Evolutionary conservation across 441 rosid genomes (phyloP).

Genomic region (Raphanus hybrid): DNA sequence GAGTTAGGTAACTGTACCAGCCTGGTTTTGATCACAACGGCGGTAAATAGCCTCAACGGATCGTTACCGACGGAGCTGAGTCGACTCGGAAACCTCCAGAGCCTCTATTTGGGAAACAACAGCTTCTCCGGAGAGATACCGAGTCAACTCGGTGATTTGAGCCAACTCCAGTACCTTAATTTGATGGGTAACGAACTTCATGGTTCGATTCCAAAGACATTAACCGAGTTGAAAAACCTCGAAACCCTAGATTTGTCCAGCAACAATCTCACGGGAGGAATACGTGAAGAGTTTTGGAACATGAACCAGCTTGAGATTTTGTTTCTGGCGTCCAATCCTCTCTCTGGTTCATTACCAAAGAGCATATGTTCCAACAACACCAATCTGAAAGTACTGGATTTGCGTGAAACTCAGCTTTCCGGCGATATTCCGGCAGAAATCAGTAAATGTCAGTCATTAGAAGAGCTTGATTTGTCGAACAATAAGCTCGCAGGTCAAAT

Average conservation of each 20-base stretch:
- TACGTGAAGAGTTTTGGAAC: slow-evolving; percentile 3
- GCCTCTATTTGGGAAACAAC: neutral
- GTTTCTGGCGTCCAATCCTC: neutral
- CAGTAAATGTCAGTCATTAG: neutral
- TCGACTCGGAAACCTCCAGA: neutral
- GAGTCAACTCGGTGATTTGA: slow-evolving; percentile 3
- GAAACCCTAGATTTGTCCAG: neutral
- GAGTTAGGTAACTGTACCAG: neutral
- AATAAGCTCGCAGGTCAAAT: neutral
- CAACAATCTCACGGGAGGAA: slow-evolving; percentile 2
- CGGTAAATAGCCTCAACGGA: neutral
- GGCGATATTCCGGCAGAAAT: neutral
- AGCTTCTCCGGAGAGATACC: slow-evolving; percentile 6
- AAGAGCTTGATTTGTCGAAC: neutral
- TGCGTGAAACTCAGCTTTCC: neutral
- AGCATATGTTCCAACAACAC: neutral
- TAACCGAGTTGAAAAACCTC: neutral
- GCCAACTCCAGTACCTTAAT: neutral
- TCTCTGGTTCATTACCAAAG: slow-evolving; percentile 5
- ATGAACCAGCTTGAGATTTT: neutral
- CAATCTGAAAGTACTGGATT: neutral
- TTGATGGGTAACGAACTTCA: neutral
- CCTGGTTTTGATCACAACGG: neutral
- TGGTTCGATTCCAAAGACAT: slow-evolving; percentile 1
- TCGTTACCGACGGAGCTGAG: slow-evolving; percentile 13